These are phyloP conservation scores for Rhodosporidiobolus sp. DNA, from an alignment of 768 basidiomycete genomes.

Conservation along the genomic window DNA sequence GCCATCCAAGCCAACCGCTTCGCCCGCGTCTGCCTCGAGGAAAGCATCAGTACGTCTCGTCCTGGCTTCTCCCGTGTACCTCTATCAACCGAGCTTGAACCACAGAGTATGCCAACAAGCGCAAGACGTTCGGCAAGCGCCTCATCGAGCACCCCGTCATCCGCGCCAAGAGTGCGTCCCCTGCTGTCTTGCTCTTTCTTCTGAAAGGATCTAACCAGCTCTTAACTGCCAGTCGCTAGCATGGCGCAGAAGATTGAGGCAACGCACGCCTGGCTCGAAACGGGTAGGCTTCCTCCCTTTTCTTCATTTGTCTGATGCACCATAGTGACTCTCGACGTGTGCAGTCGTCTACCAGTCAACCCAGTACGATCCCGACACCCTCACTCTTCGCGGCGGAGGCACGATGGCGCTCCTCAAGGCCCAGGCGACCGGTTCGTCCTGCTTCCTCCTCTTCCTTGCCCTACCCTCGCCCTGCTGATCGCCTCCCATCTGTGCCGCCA, in stretches of 20 bases:
- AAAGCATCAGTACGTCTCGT: constrained; percentile 21
- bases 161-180: constrained; percentile 30
- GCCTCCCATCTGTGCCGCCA: no score
- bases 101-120: constrained; percentile 34
- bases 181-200: not conserved
- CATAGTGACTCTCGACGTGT: not conserved
- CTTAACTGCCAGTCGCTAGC: constrained; percentile 7
- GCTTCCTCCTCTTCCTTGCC: not conserved
- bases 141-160: constrained; percentile 41
- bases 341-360: constrained; percentile 36
- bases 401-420: constrained; percentile 39
- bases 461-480: not conserved
- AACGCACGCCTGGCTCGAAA: constrained; percentile 39
- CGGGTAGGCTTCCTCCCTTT: not conserved
- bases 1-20: constrained; percentile 42
- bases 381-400: constrained; percentile 29
- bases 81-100: no score
- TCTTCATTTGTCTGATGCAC: not conserved
- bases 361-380: constrained; percentile 24
- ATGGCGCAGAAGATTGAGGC: constrained; percentile 36
- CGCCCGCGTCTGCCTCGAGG: constrained; percentile 39
- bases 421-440: constrained; percentile 20
- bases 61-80: no score
- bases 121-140: constrained; percentile 40
- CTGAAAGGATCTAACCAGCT: not conserved